phyloP scores from a whole-genome alignment of 2,329 filamentous ascomycete genomes.

The Aureobasidium sp. region DNA sequence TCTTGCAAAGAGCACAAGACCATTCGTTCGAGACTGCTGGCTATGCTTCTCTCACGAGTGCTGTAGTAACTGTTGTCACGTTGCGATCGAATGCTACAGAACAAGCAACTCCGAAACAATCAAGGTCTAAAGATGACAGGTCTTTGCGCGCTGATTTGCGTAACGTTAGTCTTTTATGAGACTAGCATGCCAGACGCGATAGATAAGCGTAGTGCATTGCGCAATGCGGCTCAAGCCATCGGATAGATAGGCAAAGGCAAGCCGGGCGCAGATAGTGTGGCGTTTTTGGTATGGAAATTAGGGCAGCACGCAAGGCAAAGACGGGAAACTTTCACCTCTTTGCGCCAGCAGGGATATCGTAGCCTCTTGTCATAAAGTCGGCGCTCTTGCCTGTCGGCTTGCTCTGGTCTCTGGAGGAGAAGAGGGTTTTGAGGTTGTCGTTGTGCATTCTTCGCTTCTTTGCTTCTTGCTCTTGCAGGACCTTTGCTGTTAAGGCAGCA shows the following conservation, averaged over 20 bases:
- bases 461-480: conserved; percentile 78
- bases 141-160: no score
- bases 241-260: neutral
- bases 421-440: conserved; percentile 41
- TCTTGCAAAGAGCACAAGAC: no score
- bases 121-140: no score
- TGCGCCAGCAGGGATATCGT: conserved; percentile 23
- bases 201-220: neutral
- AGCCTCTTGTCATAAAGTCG: conserved; percentile 44
- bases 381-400: conserved; percentile 33
- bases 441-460: conserved; percentile 68
- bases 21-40: no score
- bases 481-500: conserved; percentile 74
- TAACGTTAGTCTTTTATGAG: neutral
- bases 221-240: neutral
- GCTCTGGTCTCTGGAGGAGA: conserved; percentile 30
- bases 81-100: no score
- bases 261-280: neutral
- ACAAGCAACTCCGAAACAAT: no score
- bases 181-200: neutral
- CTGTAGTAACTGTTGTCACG: no score
- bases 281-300: neutral
- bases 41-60: neutral
- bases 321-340: conserved; percentile 19
- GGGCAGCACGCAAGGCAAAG: neutral